Evolutionary conservation across 1,284 basidiomycete species (phyloP), one percentile per base, ranked within the genome.

Genomic region (Ceratobasidium theobromae): DNA sequence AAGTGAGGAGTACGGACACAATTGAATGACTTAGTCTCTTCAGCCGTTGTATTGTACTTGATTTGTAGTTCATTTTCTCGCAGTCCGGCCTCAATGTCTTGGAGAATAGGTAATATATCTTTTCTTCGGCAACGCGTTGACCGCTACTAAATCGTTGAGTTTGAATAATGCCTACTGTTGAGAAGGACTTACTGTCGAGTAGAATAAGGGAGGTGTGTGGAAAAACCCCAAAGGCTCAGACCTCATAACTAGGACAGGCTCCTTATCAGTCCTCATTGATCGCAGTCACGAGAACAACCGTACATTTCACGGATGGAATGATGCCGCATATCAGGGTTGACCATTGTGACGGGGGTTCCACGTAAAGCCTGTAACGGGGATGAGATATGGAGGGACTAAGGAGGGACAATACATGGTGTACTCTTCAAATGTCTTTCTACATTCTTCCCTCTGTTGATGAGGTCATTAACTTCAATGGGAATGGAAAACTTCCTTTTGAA

Each of bases 41-140:
- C 38, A 43, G 28, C 40, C 3, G 60, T 64, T 12, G 38, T 43
- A 4, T 64, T 33, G 28, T 64, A 64, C 38, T 64, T 64, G 5
- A 27, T 12, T 33, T 64, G 41, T 4, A 64, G 38, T 12, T 64
- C 60, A 16, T 16, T 33, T 51, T 38, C n/a, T 9, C 49, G 48
- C 38, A 64, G n/a, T 9, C 60, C 60, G 18, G 49, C 32, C 11
- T 30, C n/a, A 23, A 64, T 64, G 14, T 64, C 60, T 43, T 40
- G 21, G 27, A 64, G 23, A 8, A 64, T 25, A 1, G 30, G 16
- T 8, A 14, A 23, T 25, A 64, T 27, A 12, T 52, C 60, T 9
- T 8, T 43, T 18, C 14, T 28, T 38, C 21, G 32, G 21, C 30
- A 60, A 21, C 25, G n/a, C 4, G 4, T 49, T 14, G 6, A 11